Evolutionary conservation across 176 grass and related monocot genomes (phyloP).

Genomic region (Canna indica): DNA sequence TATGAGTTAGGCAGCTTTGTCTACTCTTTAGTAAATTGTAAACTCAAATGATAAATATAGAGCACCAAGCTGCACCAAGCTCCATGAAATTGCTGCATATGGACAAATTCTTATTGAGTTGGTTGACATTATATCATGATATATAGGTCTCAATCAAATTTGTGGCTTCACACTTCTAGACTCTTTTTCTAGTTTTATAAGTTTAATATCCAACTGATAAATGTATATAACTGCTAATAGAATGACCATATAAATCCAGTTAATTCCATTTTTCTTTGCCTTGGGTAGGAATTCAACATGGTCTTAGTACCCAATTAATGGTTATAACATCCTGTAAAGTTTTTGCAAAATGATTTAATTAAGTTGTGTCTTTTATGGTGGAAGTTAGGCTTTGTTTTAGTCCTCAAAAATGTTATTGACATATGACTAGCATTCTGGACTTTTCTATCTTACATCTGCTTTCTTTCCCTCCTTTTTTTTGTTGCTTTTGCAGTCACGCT

Average conservation of each 20-base stretch:
- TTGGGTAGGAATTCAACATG: background rate
- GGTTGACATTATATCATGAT: background rate
- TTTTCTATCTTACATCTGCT: background rate
- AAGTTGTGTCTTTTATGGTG: no score
- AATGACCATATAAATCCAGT: background rate
- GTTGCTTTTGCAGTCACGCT: slow-evolving; percentile 54
- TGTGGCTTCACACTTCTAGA: background rate
- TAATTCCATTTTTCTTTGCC: background rate
- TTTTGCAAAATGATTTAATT: background rate
- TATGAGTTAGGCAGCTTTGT: background rate
- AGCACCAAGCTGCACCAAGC: no score
- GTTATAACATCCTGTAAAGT: background rate
- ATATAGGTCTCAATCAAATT: background rate
- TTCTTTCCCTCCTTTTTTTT: slow-evolving; percentile 17
- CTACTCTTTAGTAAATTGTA: background rate
- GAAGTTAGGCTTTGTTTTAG: no score
- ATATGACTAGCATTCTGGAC: background rate
- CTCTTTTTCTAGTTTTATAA: background rate
- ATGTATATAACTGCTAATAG: no score
- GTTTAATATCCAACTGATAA: background rate
- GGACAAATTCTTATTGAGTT: no score
- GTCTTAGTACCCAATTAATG: background rate
- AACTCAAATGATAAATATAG: background rate
- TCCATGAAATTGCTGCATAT: no score
- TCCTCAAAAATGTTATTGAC: no score